phyloP scores from a whole-genome alignment of 768 basidiomycete genomes.

The Cubamyces sp. region DNA sequence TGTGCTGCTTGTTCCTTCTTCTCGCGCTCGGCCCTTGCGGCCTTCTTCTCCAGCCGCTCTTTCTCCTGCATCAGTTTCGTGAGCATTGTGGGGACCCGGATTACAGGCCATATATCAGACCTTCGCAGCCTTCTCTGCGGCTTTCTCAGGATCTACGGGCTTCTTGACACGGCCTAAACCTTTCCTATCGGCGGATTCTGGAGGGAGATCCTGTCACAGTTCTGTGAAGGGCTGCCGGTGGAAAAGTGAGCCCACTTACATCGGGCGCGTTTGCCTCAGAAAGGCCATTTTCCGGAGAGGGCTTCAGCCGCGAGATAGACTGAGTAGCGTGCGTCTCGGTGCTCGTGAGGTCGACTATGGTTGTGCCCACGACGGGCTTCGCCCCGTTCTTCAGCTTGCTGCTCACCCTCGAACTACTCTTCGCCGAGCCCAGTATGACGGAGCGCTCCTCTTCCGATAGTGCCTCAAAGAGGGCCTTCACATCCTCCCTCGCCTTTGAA shows the following conservation, averaged over 20 bases:
- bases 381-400: constrained; percentile 13
- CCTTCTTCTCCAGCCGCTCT: constrained; percentile 68
- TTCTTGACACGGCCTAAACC: constrained; percentile 53
- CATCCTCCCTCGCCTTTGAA: constrained; percentile 59
- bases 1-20: constrained; percentile 72
- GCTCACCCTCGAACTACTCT: constrained; percentile 10
- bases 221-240: neutral
- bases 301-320: neutral
- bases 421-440: constrained; percentile 49
- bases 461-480: constrained; percentile 56
- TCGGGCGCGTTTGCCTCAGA: constrained; percentile 27
- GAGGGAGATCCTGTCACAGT: constrained; percentile 36
- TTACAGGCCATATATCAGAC: constrained; percentile 26
- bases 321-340: neutral
- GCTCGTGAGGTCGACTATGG: constrained; percentile 11
- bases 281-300: constrained; percentile 30
- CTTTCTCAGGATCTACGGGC: constrained; percentile 57
- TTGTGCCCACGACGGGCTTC: constrained; percentile 5
- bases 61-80: constrained; percentile 53
- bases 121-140: constrained; percentile 60
- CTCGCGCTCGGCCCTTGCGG: constrained; percentile 70
- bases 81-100: neutral
- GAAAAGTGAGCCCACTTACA: neutral
- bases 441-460: constrained; percentile 61
- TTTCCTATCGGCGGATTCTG: constrained; percentile 25